Evolutionary conservation across 805 yeast species (phyloP).

Genomic region (Nakazawaea wickerhamii): DNA sequence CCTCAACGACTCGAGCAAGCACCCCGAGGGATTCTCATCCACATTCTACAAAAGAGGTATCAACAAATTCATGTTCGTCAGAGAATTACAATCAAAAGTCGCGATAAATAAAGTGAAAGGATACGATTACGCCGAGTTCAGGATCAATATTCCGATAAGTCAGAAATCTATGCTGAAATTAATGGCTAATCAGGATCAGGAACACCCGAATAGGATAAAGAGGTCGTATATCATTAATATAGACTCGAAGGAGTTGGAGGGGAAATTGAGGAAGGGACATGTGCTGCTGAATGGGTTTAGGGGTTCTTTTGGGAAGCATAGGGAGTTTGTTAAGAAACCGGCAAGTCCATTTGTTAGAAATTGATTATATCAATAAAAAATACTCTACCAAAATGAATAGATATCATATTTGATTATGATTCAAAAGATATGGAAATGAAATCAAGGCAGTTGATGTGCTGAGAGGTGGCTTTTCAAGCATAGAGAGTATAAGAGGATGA

Average conservation of each 20-base stretch:
- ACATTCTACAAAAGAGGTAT: conserved; percentile 43
- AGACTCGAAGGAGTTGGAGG: conserved; percentile 37
- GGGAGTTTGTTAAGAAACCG: too few relatives aligned
- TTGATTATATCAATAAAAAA: too few relatives aligned
- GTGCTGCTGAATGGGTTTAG: background rate
- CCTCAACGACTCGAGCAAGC: conserved; percentile 1
- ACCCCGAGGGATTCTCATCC: conserved; percentile 46
- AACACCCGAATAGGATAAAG: conserved; percentile 23
- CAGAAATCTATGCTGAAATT: conserved; percentile 18
- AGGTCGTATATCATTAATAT: conserved; percentile 37
- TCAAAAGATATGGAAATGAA: too few relatives aligned
- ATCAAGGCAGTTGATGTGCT: too few relatives aligned
- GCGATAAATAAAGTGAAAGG: conserved; percentile 33
- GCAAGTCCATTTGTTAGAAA: too few relatives aligned
- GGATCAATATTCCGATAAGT: conserved; percentile 35
- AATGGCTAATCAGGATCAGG: conserved; percentile 14
- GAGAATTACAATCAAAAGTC: conserved; percentile 43
- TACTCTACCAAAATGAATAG: too few relatives aligned
- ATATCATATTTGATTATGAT: too few relatives aligned
- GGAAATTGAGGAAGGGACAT: conserved; percentile 14
- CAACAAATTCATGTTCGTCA: conserved; percentile 46
- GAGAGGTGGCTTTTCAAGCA: too few relatives aligned
- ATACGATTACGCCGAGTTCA: conserved; percentile 35
- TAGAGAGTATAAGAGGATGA: too few relatives aligned
- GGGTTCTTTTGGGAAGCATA: too few relatives aligned